A percentile compares a stretch with the other conserved stretches of the same genome.
Evolutionary conservation across 768 basidiomycete genomes (phyloP).

Genomic region (Boletus insuetus): DNA sequence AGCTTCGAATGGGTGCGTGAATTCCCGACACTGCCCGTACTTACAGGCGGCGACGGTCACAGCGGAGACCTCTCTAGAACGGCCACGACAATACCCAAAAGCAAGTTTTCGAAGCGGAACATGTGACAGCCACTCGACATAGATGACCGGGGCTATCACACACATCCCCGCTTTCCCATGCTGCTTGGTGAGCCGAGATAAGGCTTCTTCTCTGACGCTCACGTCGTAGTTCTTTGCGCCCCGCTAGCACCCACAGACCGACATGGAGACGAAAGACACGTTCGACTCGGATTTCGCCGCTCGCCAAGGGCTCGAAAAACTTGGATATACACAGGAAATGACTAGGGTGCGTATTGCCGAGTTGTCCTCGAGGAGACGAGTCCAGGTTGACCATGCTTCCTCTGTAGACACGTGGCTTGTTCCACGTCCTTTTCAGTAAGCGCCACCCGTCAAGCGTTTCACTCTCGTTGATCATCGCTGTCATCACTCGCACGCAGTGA

Average conservation of each 20-base stretch:
- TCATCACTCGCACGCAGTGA: conserved; percentile 35
- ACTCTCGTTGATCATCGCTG: neutral
- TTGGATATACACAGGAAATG: conserved; percentile 58
- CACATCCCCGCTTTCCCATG: too few species aligned
- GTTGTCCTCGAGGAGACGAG: neutral
- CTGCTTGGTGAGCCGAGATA: conserved; percentile 1
- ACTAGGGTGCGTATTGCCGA: conserved; percentile 37
- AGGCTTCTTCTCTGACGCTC: neutral
- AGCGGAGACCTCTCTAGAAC: too few species aligned
- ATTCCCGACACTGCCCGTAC: too few species aligned
- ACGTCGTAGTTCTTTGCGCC: neutral
- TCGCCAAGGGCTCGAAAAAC: conserved; percentile 41
- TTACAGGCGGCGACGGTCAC: too few species aligned
- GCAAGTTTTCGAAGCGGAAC: too few species aligned
- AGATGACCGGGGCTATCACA: too few species aligned
- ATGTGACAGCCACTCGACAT: too few species aligned
- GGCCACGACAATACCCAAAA: too few species aligned
- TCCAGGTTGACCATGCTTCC: neutral
- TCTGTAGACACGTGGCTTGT: conserved; percentile 46
- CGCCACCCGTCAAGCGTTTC: neutral
- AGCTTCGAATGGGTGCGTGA: too few species aligned
- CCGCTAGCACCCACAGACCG: neutral
- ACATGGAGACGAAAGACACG: conserved; percentile 12
- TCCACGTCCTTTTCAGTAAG: conserved; percentile 56
- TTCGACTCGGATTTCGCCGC: conserved; percentile 27